Percentiles rank a stretch among this genome's conserved stretches.
Evolutionary conservation across 345 rosid species (phyloP).

Genomic region (Brassica nigra): DNA sequence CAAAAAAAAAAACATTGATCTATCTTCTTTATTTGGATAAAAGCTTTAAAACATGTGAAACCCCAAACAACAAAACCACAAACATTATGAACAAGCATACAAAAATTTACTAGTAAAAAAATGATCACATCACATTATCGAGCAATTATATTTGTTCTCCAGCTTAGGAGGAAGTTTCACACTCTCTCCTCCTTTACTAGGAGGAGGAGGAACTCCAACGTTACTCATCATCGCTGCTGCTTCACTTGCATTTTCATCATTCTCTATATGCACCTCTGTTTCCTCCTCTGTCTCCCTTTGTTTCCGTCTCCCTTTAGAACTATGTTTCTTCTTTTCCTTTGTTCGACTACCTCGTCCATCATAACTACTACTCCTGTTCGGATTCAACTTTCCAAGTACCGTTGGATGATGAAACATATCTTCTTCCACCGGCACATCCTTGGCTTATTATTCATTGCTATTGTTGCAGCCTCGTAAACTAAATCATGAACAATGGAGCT

Average conservation of each 20-base stretch:
- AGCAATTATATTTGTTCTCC: constrained; percentile 96
- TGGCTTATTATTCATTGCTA: constrained; percentile 68
- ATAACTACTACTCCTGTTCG: constrained; percentile 51
- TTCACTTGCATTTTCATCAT: constrained; percentile 79
- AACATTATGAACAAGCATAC: constrained; percentile 26
- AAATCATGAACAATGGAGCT: constrained; percentile 93
- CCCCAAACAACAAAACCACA: constrained; percentile 1
- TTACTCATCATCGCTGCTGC: constrained; percentile 47
- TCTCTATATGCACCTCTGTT: constrained; percentile 53
- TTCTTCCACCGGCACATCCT: constrained; percentile 52
- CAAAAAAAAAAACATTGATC: too few relatives aligned
- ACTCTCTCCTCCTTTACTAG: constrained; percentile 56
- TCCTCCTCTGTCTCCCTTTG: constrained; percentile 56
- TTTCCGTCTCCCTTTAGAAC: constrained; percentile 59
- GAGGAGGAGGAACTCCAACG: constrained; percentile 63
- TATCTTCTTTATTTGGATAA: neutral
- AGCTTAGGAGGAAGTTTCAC: constrained; percentile 84
- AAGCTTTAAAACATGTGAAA: neutral
- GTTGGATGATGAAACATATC: constrained; percentile 68
- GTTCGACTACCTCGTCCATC: constrained; percentile 55
- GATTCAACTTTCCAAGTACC: constrained; percentile 62
- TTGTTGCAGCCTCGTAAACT: constrained; percentile 78
- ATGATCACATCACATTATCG: constrained; percentile 69
- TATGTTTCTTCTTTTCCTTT: constrained; percentile 48
- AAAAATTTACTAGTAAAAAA: constrained; percentile 12